Conservation (phyloP, 2,329 filamentous ascomycete species). For the Rhynchosporium secalis region DNA sequence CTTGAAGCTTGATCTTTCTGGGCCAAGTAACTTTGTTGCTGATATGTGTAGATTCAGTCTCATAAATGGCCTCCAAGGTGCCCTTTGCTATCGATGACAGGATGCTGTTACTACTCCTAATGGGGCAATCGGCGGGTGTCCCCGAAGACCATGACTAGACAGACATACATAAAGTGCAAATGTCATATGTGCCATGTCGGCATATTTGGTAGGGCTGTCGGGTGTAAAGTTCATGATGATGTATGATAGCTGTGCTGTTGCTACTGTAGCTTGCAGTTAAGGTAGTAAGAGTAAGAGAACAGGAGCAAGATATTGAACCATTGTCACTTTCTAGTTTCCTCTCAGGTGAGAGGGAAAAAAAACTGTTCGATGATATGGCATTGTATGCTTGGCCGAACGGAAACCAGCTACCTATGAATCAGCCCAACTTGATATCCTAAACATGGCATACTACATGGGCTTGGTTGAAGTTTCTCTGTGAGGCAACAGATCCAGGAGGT, state of each 20-base stretch:
- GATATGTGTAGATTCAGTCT: slow-evolving; percentile 5
- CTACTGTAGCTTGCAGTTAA: no score
- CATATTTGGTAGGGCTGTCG: neutral
- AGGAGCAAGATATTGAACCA: no score
- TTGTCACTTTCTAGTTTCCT: no score
- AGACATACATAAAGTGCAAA: neutral
- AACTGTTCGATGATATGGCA: no score
- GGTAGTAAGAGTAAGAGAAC: no score
- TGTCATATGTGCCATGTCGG: neutral
- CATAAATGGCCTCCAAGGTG: neutral
- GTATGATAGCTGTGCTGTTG: no score
- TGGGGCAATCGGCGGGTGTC: neutral
- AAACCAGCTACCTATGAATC: no score
- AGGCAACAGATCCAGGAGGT: slow-evolving; percentile 3
- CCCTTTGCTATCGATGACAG: neutral
- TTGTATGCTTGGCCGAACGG: no score
- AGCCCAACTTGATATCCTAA: neutral
- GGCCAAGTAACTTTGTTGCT: neutral
- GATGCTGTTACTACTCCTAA: neutral
- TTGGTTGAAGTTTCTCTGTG: slow-evolving; percentile 4
- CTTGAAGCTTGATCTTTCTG: neutral
- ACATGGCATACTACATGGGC: slow-evolving; percentile 2
- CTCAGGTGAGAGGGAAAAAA: no score
- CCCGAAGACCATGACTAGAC: neutral
- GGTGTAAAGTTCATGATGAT: no score